Percentiles rank a stretch among this genome's conserved stretches.
phyloP scores from a whole-genome alignment of 2,329 filamentous ascomycete genomes.

The Spiromastix sp. region DNA sequence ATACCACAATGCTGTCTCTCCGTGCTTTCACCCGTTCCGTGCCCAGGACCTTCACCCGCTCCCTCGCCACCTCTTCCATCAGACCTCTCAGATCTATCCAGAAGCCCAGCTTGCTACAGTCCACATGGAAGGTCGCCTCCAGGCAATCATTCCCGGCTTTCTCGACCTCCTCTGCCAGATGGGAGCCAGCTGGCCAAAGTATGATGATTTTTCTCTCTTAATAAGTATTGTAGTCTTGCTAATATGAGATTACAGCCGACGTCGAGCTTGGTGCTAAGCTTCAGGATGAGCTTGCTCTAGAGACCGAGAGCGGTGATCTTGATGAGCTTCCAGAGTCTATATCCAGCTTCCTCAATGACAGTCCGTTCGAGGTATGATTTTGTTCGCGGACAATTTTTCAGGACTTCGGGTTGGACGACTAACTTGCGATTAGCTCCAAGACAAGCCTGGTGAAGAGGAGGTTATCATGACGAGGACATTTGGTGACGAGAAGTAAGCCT shows the following conservation, averaged over 20 bases:
- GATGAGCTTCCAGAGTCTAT: slow-evolving; percentile 65
- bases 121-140: slow-evolving; percentile 36
- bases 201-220: slow-evolving; percentile 12
- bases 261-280: slow-evolving; percentile 80
- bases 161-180: slow-evolving; percentile 33
- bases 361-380: slow-evolving; percentile 60
- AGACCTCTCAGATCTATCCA: slow-evolving; percentile 39
- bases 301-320: slow-evolving; percentile 66
- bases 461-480: slow-evolving; percentile 74
- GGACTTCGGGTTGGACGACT: no score
- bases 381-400: not conserved
- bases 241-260: slow-evolving; percentile 41
- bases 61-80: slow-evolving; percentile 42
- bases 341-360: slow-evolving; percentile 80
- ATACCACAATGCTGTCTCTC: slow-evolving; percentile 59
- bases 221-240: slow-evolving; percentile 1
- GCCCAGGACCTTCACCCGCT: slow-evolving; percentile 52
- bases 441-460: slow-evolving; percentile 76
- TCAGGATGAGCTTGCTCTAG: slow-evolving; percentile 70
- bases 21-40: slow-evolving; percentile 55
- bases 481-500: slow-evolving; percentile 72
- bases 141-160: slow-evolving; percentile 36
- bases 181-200: slow-evolving; percentile 39
- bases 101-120: slow-evolving; percentile 40
- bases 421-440: slow-evolving; percentile 58